phyloP scores from a whole-genome alignment of 345 rosid species.

The Syzygium aromaticum region DNA sequence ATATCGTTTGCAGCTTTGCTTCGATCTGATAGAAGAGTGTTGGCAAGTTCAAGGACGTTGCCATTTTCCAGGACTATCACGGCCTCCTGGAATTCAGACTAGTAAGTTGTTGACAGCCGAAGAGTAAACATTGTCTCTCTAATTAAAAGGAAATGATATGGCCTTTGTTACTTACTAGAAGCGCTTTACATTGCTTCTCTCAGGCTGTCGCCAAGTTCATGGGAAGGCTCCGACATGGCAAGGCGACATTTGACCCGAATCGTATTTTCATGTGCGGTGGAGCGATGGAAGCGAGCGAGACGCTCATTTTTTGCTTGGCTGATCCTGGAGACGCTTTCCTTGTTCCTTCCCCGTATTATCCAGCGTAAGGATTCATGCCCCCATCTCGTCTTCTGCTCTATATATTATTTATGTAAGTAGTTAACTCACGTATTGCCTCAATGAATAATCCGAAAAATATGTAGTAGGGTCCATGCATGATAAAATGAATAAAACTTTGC shows the following conservation, averaged over 20 bases:
- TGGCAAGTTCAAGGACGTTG: conserved; percentile 42
- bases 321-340: conserved; percentile 15
- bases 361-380: neutral
- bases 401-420: neutral
- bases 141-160: neutral
- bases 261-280: conserved; percentile 44
- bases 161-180: neutral
- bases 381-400: neutral
- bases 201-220: conserved; percentile 75
- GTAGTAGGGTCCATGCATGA: neutral
- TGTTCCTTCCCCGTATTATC: conserved; percentile 13
- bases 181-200: neutral
- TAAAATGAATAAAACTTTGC: neutral
- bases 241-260: conserved; percentile 48
- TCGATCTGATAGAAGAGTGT: conserved; percentile 9
- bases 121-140: neutral
- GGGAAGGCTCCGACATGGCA: conserved; percentile 53
- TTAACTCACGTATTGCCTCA: neutral
- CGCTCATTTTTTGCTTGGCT: conserved; percentile 3
- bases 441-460: neutral
- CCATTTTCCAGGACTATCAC: conserved; percentile 75
- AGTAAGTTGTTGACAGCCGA: conserved; percentile 15
- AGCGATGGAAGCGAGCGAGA: conserved; percentile 32
- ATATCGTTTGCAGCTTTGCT: conserved; percentile 5
- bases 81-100: conserved; percentile 60